These are phyloP conservation scores for Leccinum arenicola DNA, from an alignment of 768 basidiomycete genomes.

Conservation along the genomic window DNA sequence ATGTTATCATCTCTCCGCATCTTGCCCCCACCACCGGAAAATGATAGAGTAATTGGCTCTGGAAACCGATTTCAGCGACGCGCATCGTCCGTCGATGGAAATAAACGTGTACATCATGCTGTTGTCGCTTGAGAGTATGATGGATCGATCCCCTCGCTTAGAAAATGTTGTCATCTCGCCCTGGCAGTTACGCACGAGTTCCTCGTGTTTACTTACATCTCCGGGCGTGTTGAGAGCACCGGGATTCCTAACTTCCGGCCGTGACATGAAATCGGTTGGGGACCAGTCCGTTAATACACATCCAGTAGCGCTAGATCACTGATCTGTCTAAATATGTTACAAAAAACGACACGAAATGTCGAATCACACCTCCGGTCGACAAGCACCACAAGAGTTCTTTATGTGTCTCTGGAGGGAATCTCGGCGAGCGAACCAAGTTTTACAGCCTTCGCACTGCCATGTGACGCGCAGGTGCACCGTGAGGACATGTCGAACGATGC, in stretches of 20 bases:
- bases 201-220: neutral
- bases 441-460: constrained; percentile 15
- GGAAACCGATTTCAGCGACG: no score
- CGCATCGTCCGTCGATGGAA: no score
- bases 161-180: neutral
- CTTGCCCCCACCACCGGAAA: neutral
- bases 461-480: constrained; percentile 20
- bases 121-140: neutral
- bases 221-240: neutral
- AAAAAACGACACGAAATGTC: neutral
- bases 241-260: no score
- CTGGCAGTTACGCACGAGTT: neutral
- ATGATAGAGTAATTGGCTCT: no score
- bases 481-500: constrained; percentile 22
- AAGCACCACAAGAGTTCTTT: constrained; percentile 15
- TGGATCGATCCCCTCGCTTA: neutral
- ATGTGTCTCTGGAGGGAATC: constrained; percentile 27
- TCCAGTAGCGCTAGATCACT: neutral
- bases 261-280: neutral
- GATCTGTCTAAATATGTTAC: neutral
- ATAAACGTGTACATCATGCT: neutral
- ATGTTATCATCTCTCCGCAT: neutral
- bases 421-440: constrained; percentile 23
- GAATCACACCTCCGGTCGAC: neutral
- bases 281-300: neutral